Evolutionary conservation across 2,329 filamentous ascomycete species (phyloP), one percentile per base, ranked within the genome.

Genomic region (Aureobasidium sp.): DNA sequence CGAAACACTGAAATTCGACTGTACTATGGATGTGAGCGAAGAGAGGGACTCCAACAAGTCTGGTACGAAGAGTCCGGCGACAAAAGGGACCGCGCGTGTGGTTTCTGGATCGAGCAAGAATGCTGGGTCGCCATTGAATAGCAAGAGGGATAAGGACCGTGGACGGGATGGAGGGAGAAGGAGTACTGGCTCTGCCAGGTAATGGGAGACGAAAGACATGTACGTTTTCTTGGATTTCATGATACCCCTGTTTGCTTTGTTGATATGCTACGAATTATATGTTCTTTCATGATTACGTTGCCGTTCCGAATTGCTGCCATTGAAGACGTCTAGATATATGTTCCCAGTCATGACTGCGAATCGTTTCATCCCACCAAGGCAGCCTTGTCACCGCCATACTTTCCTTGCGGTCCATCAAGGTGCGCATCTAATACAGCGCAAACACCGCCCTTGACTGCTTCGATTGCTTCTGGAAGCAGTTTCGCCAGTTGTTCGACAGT

Each of bases 391-490:
- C 76, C 77, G 0, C 71, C 73, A 68, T 79, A 84, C 64, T 84
- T 84, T 1, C 82, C 83, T 21, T 77, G 73, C 3, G 79, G 80
- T 3, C 82, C 82, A 61, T 84, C 79, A 4, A 86, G 71, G 68
- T 84, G 82, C 3, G 80, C 79, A 70, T 88, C 86, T 65, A 88
- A 65, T 1, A 89, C 84, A 1, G 86, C 85, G n/a, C 77, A 81
- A 11, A 70, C 79, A 0, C 85, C 85, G 27, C 68, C 72, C 66
- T 82, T 72, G 5, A 88, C 86, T 39, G 76, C 79, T 67, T 83
- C 75, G 8, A 88, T 77, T 7, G 86, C 86, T 67, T 84, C 76
- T 0, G 79, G 79, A 54, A 88, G 69, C 53, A 82, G 68, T 61
- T 74, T 77, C 1, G 78, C 75, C 54, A 88, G 68, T 44, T 88